Percentiles rank a stretch among this genome's conserved stretches.
Conservation (phyloP, 495 filamentous ascomycete genomes). For the Cenococcum geophilum region DNA sequence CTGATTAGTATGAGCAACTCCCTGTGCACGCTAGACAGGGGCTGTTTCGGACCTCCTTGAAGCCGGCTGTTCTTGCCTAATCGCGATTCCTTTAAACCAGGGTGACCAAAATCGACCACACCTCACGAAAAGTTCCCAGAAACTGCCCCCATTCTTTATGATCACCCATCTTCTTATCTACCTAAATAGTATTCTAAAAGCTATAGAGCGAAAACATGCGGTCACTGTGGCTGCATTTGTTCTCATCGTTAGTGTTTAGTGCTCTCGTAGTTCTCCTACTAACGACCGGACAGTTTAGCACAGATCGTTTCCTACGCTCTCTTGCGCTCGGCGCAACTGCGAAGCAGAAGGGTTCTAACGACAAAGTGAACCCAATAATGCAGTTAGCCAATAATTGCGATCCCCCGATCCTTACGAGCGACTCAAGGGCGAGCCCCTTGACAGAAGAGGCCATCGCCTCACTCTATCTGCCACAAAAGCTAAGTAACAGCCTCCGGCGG, state of each 20-base stretch:
- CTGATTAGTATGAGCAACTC: constrained; percentile 5
- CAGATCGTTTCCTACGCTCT: constrained; percentile 16
- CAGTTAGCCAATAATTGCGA: constrained; percentile 9
- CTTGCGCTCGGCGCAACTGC: constrained; percentile 12
- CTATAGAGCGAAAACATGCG: constrained; percentile 14
- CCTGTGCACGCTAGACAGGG: constrained; percentile 9
- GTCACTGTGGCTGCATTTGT: constrained; percentile 9
- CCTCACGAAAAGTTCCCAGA: constrained; percentile 21
- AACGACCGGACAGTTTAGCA: constrained; percentile 13
- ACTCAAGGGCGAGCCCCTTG: constrained; percentile 1
- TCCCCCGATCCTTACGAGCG: constrained; percentile 8
- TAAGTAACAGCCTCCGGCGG: constrained; percentile 3
- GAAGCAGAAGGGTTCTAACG: constrained; percentile 14
- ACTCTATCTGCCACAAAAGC: constrained; percentile 2
- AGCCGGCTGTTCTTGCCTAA: constrained; percentile 13
- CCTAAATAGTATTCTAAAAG: constrained; percentile 12
- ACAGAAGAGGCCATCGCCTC: not conserved
- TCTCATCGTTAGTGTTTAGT: constrained; percentile 10
- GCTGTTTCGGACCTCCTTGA: constrained; percentile 9
- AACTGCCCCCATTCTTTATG: constrained; percentile 16
- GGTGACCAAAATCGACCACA: constrained; percentile 16
- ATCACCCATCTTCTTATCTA: constrained; percentile 14
- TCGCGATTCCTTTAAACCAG: constrained; percentile 15
- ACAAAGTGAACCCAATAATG: constrained; percentile 15
- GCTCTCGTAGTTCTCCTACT: constrained; percentile 11